Percentiles rank a stretch among this genome's conserved stretches.
Conservation (phyloP, 371 early-diverging fungal species). For the Synchytrium microbalum region DNA sequence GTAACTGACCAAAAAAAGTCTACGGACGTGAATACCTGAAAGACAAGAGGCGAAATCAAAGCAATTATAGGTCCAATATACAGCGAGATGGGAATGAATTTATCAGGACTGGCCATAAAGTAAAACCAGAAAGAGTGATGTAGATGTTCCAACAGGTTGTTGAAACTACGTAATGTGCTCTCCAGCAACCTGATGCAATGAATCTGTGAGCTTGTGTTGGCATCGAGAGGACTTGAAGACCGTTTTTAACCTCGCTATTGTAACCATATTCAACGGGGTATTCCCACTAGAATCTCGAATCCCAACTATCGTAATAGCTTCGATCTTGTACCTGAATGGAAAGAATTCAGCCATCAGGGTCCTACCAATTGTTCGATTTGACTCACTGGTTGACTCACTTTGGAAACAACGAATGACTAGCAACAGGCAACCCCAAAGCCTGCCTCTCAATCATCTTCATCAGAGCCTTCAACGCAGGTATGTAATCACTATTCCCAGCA, state of each 20-base stretch:
- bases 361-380: too few species aligned
- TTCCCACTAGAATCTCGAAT: neutral
- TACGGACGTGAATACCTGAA: slow-evolving; percentile 19
- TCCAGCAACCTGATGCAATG: slow-evolving; percentile 67
- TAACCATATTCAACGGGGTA: slow-evolving; percentile 8
- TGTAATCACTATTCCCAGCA: slow-evolving; percentile 13
- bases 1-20: neutral
- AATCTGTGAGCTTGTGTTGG: neutral
- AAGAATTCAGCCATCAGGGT: too few species aligned
- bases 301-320: slow-evolving; percentile 71
- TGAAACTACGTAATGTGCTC: slow-evolving; percentile 73
- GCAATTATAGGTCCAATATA: slow-evolving; percentile 77
- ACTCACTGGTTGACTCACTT: slow-evolving; percentile 41
- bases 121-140: slow-evolving; percentile 97
- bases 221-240: neutral
- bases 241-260: too few species aligned
- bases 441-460: slow-evolving; percentile 56
- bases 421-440: slow-evolving; percentile 60
- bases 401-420: slow-evolving; percentile 64
- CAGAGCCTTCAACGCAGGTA: slow-evolving; percentile 44
- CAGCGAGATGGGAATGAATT: slow-evolving; percentile 79
- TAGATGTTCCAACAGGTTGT: slow-evolving; percentile 87
- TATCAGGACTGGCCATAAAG: slow-evolving; percentile 61
- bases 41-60: slow-evolving; percentile 20
- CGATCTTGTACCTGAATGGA: slow-evolving; percentile 77